Evolutionary conservation across 768 basidiomycete species (phyloP).

Genomic region (Nidularia sp.): DNA sequence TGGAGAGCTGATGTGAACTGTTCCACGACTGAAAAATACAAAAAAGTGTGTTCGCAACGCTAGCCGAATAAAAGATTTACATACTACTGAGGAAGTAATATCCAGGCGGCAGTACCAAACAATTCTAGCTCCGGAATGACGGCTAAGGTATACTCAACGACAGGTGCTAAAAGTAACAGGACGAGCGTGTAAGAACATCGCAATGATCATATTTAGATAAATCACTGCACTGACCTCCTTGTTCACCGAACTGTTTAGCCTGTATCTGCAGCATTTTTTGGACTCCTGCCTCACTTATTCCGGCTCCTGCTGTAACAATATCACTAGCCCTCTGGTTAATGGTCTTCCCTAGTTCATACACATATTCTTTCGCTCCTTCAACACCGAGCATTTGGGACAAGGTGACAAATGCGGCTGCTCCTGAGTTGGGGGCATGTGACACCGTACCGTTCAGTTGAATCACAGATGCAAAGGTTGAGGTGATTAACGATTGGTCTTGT

Average conservation of each 20-base stretch:
- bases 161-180: no score
- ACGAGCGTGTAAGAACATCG: no score
- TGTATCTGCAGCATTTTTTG: background rate
- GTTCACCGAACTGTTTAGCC: background rate
- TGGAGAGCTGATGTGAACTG: background rate
- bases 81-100: background rate
- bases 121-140: background rate
- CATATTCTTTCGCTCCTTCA: background rate
- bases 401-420: background rate
- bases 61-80: background rate
- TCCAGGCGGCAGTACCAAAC: background rate
- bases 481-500: background rate
- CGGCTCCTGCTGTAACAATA: background rate
- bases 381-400: background rate
- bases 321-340: background rate
- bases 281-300: background rate
- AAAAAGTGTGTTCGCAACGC: background rate
- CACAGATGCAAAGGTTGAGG: background rate
- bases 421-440: background rate
- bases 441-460: background rate
- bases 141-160: background rate
- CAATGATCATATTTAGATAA: no score
- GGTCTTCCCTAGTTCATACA: background rate
- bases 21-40: background rate
- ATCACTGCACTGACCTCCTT: no score